Base-by-base conservation (phyloP, 441 rosid genomes). In the Jatropha podagrica region DNA sequence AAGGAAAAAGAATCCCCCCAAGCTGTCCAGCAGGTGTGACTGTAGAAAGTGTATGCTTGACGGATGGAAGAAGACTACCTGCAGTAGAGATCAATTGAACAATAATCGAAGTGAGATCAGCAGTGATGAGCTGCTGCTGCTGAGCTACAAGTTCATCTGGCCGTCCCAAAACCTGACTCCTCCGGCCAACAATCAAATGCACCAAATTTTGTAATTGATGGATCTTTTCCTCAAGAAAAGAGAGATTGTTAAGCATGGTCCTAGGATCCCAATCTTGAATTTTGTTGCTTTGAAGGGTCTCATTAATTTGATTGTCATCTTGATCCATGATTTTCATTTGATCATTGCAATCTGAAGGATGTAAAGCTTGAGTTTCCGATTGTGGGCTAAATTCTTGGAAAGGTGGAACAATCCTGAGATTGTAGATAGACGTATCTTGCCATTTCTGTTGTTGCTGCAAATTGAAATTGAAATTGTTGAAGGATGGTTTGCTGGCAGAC, bases 51-150 rank as follows among this genome's bases (percentile, higher is more conserved):
- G 85, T 86, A 69, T 86, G 88, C 86, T 88, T 92, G 77, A 89
- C 93, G 59, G 92, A 92, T 56, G 97, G 99, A 69, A 95, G 93
- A 81, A 95, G 97, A 82, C 90, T 91, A 66, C 98, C 99, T 2
- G 98, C 96, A 54, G 98, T 86, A 26, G 99, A 93, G 81, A 93
- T 95, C 81, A 95, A 78, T 83, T 95, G 99, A 73, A 93, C 92
- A 40, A 95, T 93, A 65, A 93, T 89, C 0, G 98, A 95, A 82
- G 97, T 93, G 68, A 95, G 89, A 84, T 93, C 97, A 7, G 97
- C 88, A n/a, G 92, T 91, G 42, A 95, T 74, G 65, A 93, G 90
- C 82, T 92, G 96, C 75, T 90, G 96, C 65, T 91, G 94, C 83
- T 94, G 98, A 65, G 86, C 80, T 58, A 77, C 83, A 44, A 89